Evolutionary conservation across 2,329 filamentous ascomycete genomes (phyloP), one percentile per base, ranked within the genome.

Genomic region (Beauveria scarabaeidicola): DNA sequence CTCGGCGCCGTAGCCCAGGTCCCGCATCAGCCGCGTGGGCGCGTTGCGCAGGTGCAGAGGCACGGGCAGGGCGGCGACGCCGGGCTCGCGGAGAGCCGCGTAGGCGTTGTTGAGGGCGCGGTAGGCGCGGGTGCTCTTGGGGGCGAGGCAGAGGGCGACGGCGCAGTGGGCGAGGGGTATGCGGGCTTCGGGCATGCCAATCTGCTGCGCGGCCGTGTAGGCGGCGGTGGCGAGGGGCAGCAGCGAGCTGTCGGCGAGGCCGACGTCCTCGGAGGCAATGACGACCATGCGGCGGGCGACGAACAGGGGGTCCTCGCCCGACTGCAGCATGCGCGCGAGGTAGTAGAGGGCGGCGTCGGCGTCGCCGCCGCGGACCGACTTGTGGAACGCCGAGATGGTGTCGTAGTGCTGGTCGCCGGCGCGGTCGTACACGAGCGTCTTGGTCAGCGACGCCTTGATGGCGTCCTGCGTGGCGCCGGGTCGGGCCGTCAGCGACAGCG

Each of bases 401-500:
- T 99, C 93, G 76, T 97, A 99, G 75, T 97, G 94, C 71, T 96
- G 91, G 73, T 99, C 94, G 56, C 94, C 93, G 0, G 89, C 90
- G 58, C 94, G 86, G 73, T 99, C 94, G 74, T 97, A 97, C 15
- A 97, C 91, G 1, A 97, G 79, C 0, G 93, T 97, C 70, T 92
- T 92, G 2, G 93, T 97, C 10, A 99, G 79, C 2, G 89, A 83
- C 1, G 85, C 78, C 70, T 96, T 96, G 69, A 99, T 84, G 61
- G 85, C 83, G 6, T 88, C 85, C 63, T 87, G 84, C 0, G 90
- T 94, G 63, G 88, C 85, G 10, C 78, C 77, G 0, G 81, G 78
- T 7, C 82, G 81, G 1, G 71, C 69, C 3, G 73, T 71, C 0
- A 96, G 78, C 40, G 89, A 90, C 66, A 97, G 84, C 17, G 92